Evolutionary conservation across 225 moss, liverwort and hornwort species (phyloP).

Genomic region (Sphagnum contortum): DNA sequence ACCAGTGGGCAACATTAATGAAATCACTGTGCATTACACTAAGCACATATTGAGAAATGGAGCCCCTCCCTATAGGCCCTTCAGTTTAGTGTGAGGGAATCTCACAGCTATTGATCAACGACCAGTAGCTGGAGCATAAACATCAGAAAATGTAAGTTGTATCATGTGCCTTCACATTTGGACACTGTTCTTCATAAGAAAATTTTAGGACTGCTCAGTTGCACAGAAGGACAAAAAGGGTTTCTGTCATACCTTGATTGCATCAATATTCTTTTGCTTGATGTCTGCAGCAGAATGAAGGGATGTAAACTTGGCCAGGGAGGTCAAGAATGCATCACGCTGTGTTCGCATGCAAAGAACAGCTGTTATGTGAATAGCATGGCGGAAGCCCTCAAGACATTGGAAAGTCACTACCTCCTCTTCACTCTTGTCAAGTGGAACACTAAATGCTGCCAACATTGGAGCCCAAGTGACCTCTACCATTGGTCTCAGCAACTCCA

Average conservation of each 20-base stretch:
- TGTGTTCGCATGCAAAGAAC: constrained; percentile 96
- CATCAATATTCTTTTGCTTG: constrained; percentile 99
- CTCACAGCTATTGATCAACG: too few species aligned
- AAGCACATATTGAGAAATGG: too few species aligned
- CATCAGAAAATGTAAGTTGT: too few species aligned
- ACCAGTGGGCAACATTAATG: too few species aligned
- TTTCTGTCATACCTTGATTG: constrained; percentile 68
- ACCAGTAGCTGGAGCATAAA: too few species aligned
- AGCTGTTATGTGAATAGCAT: constrained; percentile 96
- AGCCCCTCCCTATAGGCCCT: too few species aligned
- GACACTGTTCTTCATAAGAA: too few species aligned
- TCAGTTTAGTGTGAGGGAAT: too few species aligned
- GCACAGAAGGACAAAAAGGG: too few species aligned
- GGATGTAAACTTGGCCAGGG: constrained; percentile 96
- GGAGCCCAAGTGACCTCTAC: constrained; percentile 99
- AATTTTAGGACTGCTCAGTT: too few species aligned
- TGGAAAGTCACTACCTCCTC: constrained; percentile 96
- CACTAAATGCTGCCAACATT: constrained; percentile 99
- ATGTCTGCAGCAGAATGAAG: constrained; percentile 99
- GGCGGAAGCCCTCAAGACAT: constrained; percentile 99
- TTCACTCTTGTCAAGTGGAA: constrained; percentile 98
- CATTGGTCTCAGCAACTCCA: constrained; percentile 97
- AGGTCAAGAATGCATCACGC: constrained; percentile 98
- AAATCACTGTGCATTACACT: too few species aligned
- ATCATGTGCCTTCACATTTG: too few species aligned